Evolutionary conservation across 176 grass and related monocot genomes (phyloP).

Genomic region (Otatea glauca): DNA sequence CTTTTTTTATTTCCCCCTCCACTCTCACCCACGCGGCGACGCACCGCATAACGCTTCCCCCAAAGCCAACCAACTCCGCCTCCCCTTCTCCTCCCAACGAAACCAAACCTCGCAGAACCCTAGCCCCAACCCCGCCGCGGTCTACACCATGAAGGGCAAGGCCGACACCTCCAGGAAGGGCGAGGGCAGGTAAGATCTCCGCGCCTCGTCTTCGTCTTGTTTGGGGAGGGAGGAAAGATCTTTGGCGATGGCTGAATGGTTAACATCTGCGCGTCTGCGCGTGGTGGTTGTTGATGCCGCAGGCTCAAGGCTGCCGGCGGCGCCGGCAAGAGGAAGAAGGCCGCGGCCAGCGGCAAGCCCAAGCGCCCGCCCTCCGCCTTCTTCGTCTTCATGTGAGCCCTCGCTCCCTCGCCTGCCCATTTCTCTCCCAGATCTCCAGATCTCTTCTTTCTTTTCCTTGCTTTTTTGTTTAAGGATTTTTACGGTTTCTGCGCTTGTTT

Average conservation of each 20-base stretch:
- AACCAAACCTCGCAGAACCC: slow-evolving; percentile 55
- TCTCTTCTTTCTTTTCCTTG: not conserved
- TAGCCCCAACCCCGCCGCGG: slow-evolving; percentile 37
- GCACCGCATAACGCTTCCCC: slow-evolving; percentile 42
- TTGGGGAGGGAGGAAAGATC: not conserved
- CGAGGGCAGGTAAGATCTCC: slow-evolving; percentile 55
- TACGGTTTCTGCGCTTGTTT: not conserved
- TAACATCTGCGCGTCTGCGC: not conserved
- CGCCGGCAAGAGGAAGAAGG: slow-evolving; percentile 61
- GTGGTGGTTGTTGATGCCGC: not conserved
- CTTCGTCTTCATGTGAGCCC: slow-evolving; percentile 85
- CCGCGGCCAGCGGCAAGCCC: slow-evolving; percentile 65
- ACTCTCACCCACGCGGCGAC: slow-evolving; percentile 46
- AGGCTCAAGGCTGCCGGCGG: slow-evolving; percentile 53
- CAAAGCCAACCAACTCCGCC: slow-evolving; percentile 40
- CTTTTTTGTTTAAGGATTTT: not conserved
- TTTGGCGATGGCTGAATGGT: not conserved
- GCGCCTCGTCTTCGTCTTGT: not conserved
- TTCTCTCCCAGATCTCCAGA: slow-evolving; percentile 50
- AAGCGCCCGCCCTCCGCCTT: slow-evolving; percentile 89
- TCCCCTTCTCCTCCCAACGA: slow-evolving; percentile 31
- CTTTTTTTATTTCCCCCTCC: not conserved
- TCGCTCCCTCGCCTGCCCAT: not conserved
- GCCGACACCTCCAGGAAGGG: slow-evolving; percentile 55
- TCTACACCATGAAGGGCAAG: slow-evolving; percentile 62